phyloP scores from a whole-genome alignment of 192 early-diverging fungal genomes.

The Backusella circina region DNA sequence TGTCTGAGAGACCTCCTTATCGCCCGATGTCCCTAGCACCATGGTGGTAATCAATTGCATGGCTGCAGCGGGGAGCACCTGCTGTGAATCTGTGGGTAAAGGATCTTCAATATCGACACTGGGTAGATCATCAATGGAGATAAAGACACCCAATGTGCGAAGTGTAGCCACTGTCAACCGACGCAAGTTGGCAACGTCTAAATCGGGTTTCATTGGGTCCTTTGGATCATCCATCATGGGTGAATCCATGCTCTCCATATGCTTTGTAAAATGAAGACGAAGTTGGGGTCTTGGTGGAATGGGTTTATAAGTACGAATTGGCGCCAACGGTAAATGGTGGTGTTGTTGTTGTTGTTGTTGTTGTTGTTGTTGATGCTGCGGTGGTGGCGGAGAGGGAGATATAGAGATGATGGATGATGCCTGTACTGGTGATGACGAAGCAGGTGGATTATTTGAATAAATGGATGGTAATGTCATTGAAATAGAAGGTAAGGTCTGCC shows the following conservation, averaged over 20 bases:
- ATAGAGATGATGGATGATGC: not conserved
- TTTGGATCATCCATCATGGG: constrained; percentile 15
- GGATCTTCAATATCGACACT: constrained; percentile 20
- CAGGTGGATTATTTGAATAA: not conserved
- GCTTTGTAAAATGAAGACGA: constrained; percentile 22
- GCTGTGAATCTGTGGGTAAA: constrained; percentile 18
- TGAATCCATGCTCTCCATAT: not conserved
- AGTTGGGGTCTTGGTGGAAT: constrained; percentile 18
- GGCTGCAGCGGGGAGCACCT: constrained; percentile 19
- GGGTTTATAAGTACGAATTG: not conserved
- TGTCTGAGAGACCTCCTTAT: constrained; percentile 27
- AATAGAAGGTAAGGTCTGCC: not conserved
- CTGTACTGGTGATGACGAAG: not conserved
- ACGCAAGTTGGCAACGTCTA: constrained; percentile 15
- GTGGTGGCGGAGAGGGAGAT: not conserved
- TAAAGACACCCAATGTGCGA: constrained; percentile 17
- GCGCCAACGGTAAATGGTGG: not conserved
- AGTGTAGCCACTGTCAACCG: constrained; percentile 17
- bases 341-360: not conserved
- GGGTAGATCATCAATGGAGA: constrained; percentile 18
- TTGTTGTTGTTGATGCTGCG: not conserved
- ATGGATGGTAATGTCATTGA: not conserved
- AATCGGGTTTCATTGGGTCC: constrained; percentile 25
- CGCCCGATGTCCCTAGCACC: constrained; percentile 28
- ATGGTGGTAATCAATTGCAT: constrained; percentile 31